These are phyloP conservation scores for Hortiboletus campestris DNA, from an alignment of 768 basidiomycete genomes.

Conservation along the genomic window DNA sequence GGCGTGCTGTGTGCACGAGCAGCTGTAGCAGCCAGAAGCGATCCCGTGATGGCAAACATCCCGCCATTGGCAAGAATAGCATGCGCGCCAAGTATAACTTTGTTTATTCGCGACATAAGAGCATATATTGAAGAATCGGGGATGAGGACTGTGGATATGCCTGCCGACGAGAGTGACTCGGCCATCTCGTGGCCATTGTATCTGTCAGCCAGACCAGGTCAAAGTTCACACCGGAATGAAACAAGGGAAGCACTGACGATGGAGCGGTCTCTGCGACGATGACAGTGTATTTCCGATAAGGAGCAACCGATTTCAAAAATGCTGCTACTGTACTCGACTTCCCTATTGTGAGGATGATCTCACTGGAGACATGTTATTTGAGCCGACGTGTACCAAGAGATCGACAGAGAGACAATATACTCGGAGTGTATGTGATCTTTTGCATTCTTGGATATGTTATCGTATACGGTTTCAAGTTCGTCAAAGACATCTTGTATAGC, in stretches of 20 bases:
- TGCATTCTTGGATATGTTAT: conserved; percentile 90
- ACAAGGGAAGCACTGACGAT: conserved; percentile 52
- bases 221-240: conserved; percentile 1
- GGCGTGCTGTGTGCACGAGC: conserved; percentile 89
- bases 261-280: conserved; percentile 96
- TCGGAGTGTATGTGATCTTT: conserved; percentile 98
- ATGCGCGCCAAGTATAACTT: conserved; percentile 92
- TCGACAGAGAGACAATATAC: conserved; percentile 46
- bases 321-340: conserved; percentile 91
- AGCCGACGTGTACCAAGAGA: background rate
- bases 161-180: conserved; percentile 68
- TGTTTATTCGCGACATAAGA: conserved; percentile 95
- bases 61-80: conserved; percentile 97
- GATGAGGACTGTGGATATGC: conserved; percentile 92
- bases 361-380: conserved; percentile 46
- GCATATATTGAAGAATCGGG: conserved; percentile 96
- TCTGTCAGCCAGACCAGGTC: conserved; percentile 37
- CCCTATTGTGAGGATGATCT: conserved; percentile 94
- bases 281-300: conserved; percentile 89
- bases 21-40: conserved; percentile 80
- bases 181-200: conserved; percentile 88
- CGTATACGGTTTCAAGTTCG: conserved; percentile 94
- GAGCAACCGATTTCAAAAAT: conserved; percentile 89
- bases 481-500: conserved; percentile 96
- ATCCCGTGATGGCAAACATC: conserved; percentile 87